Evolutionary conservation across 805 yeast genomes (phyloP).

Genomic region (Millerozyma miso): DNA sequence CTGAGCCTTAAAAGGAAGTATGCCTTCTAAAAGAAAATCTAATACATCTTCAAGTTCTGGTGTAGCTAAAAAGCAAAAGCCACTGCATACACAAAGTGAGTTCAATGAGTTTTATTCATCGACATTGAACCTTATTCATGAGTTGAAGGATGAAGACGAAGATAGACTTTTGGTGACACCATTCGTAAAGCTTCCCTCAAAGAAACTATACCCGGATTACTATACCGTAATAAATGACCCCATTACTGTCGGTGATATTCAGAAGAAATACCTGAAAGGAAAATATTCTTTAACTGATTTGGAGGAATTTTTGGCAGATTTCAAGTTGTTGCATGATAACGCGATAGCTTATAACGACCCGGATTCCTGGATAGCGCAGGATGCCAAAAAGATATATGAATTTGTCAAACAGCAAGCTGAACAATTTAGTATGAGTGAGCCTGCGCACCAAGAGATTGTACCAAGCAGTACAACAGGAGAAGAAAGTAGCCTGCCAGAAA

Average conservation of each 20-base stretch:
- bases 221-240: constrained; percentile 32
- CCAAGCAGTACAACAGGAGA: constrained; percentile 4
- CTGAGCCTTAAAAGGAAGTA: constrained; percentile 2
- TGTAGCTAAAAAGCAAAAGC: constrained; percentile 13
- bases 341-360: constrained; percentile 40
- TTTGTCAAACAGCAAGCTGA: constrained; percentile 51
- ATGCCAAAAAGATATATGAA: constrained; percentile 53
- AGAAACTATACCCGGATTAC: constrained; percentile 38
- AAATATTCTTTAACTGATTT: constrained; percentile 36
- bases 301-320: constrained; percentile 33
- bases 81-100: constrained; percentile 19
- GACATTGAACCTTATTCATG: constrained; percentile 28
- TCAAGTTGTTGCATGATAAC: constrained; percentile 32
- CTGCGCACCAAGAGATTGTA: constrained; percentile 1
- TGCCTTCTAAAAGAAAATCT: constrained; percentile 23
- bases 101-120: constrained; percentile 24
- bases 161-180: constrained; percentile 21
- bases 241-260: constrained; percentile 30
- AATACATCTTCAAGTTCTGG: constrained; percentile 2
- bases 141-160: constrained; percentile 27
- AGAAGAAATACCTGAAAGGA: constrained; percentile 37
- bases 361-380: constrained; percentile 55
- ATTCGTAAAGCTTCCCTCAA: constrained; percentile 32
- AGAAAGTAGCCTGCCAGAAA: constrained; percentile 2
- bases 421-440: constrained; percentile 21